Base-by-base conservation (phyloP, 2,329 filamentous ascomycete genomes). In the Fusarium albidum region DNA sequence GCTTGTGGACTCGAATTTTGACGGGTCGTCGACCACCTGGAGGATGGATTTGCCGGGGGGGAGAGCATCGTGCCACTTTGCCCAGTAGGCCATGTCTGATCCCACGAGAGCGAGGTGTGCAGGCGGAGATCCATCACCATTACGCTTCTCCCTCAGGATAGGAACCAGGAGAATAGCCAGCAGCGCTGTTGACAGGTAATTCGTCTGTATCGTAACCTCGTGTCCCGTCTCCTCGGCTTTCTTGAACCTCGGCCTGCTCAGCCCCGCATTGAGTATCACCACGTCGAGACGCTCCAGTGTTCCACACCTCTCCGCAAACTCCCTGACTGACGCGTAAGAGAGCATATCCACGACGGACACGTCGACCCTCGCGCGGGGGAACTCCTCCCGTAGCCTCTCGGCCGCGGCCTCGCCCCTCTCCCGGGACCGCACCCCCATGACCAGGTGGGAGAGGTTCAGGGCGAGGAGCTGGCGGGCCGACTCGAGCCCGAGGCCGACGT, bases 331-430 rank as follows among this genome's bases (percentile, higher is more conserved):
- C 3, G 71, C 68, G 37, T 82, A 81, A 0, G 72, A 76, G 5
- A 49, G 47, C 73, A 83, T 77, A 47, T 84, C 80, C 13, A 84
- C 58, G 2, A 66, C 10, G 69, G 76, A 83, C 9, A 84, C 79
- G 12, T 81, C 71, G 14, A 83, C 71, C 2, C 46, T 69, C 5
- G 77, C 75, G 0, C 61, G 49, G 0, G 72, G 74, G 2, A 67
- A 68, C 17, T 66, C 46, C 5, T 18, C 32, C 7, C 26, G 54
- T 8, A 68, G 62, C 6, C 34, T 50, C 38, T 55, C 46, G 9
- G 60, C 58, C 8, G 79, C 80, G 1, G 54, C 67, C n/a, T 81
- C 70, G 6, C 81, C 81, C 47, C 73, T 79, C 3, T 63, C 34
- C 1, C 61, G 46, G 3, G 71, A 77, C 1, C 81, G 79, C 1